Evolutionary conservation across 1,284 basidiomycete genomes (phyloP).

Genomic region (Moesziomyces globuligerus): DNA sequence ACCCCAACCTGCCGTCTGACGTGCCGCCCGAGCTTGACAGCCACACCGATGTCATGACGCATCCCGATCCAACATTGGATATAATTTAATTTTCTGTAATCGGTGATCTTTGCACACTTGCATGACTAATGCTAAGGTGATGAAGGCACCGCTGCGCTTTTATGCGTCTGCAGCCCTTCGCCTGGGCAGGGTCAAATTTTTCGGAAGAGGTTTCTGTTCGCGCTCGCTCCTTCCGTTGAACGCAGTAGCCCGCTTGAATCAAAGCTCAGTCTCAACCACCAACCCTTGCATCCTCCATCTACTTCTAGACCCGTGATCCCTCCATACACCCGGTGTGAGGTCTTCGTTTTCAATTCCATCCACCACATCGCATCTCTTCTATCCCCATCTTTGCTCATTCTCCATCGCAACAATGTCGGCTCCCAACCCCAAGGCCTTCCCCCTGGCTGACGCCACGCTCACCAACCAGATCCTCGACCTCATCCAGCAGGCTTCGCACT

Average conservation of each 20-base stretch:
- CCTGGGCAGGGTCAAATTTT: no score
- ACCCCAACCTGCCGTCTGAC: no score
- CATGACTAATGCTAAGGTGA: constrained; percentile 21
- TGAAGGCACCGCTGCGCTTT: no score
- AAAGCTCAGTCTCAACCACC: background rate
- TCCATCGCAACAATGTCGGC: constrained; percentile 47
- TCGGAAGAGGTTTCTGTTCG: no score
- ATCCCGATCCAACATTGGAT: no score
- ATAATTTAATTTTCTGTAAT: no score
- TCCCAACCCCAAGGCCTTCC: constrained; percentile 84
- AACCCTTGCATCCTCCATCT: constrained; percentile 15
- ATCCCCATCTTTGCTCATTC: background rate
- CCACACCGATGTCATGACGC: constrained; percentile 33
- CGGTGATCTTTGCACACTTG: no score
- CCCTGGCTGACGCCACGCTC: constrained; percentile 84
- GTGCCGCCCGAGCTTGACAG: no score
- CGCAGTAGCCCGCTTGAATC: no score
- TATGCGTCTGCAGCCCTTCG: no score
- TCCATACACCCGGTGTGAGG: constrained; percentile 49
- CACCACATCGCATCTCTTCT: constrained; percentile 1
- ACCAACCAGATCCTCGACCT: constrained; percentile 85
- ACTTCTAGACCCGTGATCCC: constrained; percentile 48
- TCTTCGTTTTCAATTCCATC: constrained; percentile 20
- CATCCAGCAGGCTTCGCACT: constrained; percentile 73
- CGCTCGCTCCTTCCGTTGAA: no score